Conservation (phyloP, 306 rosid genomes). For the Leucaena leucocephala region DNA sequence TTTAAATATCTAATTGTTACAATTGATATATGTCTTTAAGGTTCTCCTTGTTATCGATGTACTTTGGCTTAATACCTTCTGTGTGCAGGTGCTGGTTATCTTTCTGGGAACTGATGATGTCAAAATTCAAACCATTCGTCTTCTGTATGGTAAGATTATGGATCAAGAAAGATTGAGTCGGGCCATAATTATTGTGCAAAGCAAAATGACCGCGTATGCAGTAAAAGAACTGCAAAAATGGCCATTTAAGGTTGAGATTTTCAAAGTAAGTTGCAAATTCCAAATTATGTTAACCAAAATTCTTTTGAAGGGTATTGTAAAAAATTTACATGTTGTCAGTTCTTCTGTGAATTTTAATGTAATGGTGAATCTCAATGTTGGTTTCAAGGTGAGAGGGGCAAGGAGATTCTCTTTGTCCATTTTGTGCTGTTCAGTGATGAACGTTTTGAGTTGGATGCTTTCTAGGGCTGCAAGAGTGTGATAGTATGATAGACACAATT, state of each 20-base stretch:
- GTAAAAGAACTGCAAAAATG: slow-evolving; percentile 31
- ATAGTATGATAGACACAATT: background rate
- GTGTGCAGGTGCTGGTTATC: slow-evolving; percentile 47
- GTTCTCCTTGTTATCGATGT: background rate
- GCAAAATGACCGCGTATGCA: slow-evolving; percentile 46
- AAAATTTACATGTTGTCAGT: background rate
- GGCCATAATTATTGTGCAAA: slow-evolving; percentile 49
- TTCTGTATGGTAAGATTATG: slow-evolving; percentile 29
- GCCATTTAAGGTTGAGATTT: slow-evolving; percentile 48
- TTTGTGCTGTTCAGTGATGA: background rate
- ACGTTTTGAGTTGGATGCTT: background rate
- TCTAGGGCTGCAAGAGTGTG: background rate
- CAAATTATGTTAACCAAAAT: background rate
- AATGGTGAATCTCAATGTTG: background rate
- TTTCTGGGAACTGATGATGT: slow-evolving; percentile 47
- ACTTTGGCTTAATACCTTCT: slow-evolving; percentile 9
- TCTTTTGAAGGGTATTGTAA: background rate
- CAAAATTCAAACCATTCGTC: slow-evolving; percentile 2
- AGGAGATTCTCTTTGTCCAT: background rate
- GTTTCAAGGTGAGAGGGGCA: background rate
- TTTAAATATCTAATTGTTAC: background rate
- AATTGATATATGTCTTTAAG: background rate
- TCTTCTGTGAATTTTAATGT: background rate
- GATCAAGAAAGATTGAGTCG: slow-evolving; percentile 30
- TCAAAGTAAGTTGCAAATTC: slow-evolving; percentile 39